Conservation (phyloP, 2,329 filamentous ascomycete species). For the Elsinoe perseae region DNA sequence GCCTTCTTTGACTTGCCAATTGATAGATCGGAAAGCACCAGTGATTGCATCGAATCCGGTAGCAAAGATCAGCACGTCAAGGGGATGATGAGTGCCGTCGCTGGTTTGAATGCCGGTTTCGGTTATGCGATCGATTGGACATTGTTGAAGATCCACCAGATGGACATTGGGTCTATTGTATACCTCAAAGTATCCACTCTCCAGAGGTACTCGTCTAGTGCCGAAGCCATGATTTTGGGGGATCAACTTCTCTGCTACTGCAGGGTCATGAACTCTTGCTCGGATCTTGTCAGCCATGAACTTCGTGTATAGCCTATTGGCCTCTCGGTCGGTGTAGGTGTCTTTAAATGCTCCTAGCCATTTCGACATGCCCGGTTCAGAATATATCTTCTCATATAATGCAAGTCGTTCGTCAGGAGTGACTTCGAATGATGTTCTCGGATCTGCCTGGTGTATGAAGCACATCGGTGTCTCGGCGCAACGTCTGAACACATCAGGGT, state of each 20-base stretch:
- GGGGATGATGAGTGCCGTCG: slow-evolving; percentile 35
- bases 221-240: slow-evolving; percentile 41
- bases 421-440: slow-evolving; percentile 19
- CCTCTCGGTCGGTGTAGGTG: slow-evolving; percentile 25
- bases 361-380: slow-evolving; percentile 35
- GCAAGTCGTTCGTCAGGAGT: slow-evolving; percentile 24
- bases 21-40: slow-evolving; percentile 32
- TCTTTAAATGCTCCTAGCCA: slow-evolving; percentile 30
- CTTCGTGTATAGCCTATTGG: slow-evolving; percentile 28
- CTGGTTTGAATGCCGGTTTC: slow-evolving; percentile 34
- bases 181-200: slow-evolving; percentile 34
- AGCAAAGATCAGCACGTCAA: slow-evolving; percentile 38
- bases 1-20: slow-evolving; percentile 29
- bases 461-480: slow-evolving; percentile 24
- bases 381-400: slow-evolving; percentile 30
- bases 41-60: slow-evolving; percentile 39
- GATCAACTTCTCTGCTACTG: slow-evolving; percentile 45
- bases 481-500: slow-evolving; percentile 25
- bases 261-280: slow-evolving; percentile 33
- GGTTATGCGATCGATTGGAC: slow-evolving; percentile 33
- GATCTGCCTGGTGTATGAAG: slow-evolving; percentile 31
- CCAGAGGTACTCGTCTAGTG: slow-evolving; percentile 11
- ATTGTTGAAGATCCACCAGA: slow-evolving; percentile 35
- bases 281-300: slow-evolving; percentile 33
- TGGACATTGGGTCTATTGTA: slow-evolving; percentile 35